phyloP scores from a whole-genome alignment of 139 green algal genomes.

The Volvox reticuliferus region DNA sequence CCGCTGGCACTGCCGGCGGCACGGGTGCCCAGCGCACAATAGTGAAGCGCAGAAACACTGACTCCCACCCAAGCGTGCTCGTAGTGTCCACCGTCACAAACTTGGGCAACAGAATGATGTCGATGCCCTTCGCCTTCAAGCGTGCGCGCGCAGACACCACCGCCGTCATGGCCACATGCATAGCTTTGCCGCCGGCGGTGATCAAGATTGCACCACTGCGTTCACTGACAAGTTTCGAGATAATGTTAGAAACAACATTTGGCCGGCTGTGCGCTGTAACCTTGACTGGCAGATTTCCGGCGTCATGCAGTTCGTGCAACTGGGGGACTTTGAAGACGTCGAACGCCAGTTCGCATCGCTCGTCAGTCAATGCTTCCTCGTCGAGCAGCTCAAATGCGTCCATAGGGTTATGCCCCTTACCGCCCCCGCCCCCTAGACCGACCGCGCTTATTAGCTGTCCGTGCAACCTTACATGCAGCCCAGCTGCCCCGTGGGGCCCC shows the following conservation, averaged over 20 bases:
- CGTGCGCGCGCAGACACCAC: constrained; percentile 57
- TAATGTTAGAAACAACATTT: constrained; percentile 63
- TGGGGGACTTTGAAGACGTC: constrained; percentile 64
- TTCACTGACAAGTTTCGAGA: constrained; percentile 61
- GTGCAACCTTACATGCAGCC: background rate
- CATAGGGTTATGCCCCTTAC: background rate
- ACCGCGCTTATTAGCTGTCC: background rate
- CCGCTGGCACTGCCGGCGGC: background rate
- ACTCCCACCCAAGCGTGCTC: constrained; percentile 62
- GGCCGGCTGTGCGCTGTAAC: constrained; percentile 60
- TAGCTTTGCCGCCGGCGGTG: constrained; percentile 60
- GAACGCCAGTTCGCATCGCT: constrained; percentile 58
- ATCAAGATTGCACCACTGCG: constrained; percentile 57
- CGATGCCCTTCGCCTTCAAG: constrained; percentile 47
- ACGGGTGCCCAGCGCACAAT: constrained; percentile 51
- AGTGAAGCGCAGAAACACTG: constrained; percentile 62
- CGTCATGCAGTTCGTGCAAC: constrained; percentile 46
- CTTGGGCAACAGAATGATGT: constrained; percentile 59
- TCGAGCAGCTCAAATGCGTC: constrained; percentile 43
- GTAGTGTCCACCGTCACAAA: constrained; percentile 65
- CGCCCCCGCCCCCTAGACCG: background rate
- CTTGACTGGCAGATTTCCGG: constrained; percentile 59
- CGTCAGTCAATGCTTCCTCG: constrained; percentile 46
- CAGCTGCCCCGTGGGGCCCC: background rate
- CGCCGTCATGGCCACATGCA: constrained; percentile 64